Conservation (phyloP, 2,329 filamentous ascomycete species). For the Monosporascus sp. region DNA sequence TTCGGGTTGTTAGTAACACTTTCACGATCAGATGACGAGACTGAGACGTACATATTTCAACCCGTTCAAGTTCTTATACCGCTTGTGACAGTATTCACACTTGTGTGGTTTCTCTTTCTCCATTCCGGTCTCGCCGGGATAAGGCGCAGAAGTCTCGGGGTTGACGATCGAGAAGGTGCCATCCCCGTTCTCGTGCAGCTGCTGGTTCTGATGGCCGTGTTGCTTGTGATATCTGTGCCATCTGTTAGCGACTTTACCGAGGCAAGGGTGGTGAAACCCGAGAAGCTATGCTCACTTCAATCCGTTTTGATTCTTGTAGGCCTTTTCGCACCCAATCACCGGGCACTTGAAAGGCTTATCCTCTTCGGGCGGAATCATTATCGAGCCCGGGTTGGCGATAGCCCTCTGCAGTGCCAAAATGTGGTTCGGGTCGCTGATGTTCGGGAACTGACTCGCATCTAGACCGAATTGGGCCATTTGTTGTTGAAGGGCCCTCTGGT, state of each 20-base stretch:
- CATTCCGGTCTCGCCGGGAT: constrained; percentile 97
- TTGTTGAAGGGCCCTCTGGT: constrained; percentile 60
- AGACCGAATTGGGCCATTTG: constrained; percentile 69
- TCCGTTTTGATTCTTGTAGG: constrained; percentile 99
- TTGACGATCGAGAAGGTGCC: constrained; percentile 98
- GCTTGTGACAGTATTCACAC: constrained; percentile 94
- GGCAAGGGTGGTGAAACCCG: constrained; percentile 9
- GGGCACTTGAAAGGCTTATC: constrained; percentile 97
- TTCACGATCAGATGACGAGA: neutral
- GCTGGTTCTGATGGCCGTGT: constrained; percentile 94
- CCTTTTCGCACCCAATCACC: constrained; percentile 97
- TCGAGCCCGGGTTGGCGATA: constrained; percentile 42
- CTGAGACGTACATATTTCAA: constrained; percentile 74
- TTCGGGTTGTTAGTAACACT: constrained; percentile 26
- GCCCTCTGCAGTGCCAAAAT: constrained; percentile 47
- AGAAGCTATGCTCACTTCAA: constrained; percentile 64
- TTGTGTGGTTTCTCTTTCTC: constrained; percentile 99
- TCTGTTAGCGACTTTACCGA: constrained; percentile 22
- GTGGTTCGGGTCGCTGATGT: constrained; percentile 68
- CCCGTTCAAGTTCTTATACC: constrained; percentile 98
- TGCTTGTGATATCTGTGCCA: constrained; percentile 59
- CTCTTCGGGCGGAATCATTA: constrained; percentile 73
- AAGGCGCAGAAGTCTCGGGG: constrained; percentile 87
- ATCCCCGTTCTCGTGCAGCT: constrained; percentile 92
- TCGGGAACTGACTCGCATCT: constrained; percentile 68